phyloP scores from a whole-genome alignment of 2,329 filamentous ascomycete genomes.

The Cercospora sp. region DNA sequence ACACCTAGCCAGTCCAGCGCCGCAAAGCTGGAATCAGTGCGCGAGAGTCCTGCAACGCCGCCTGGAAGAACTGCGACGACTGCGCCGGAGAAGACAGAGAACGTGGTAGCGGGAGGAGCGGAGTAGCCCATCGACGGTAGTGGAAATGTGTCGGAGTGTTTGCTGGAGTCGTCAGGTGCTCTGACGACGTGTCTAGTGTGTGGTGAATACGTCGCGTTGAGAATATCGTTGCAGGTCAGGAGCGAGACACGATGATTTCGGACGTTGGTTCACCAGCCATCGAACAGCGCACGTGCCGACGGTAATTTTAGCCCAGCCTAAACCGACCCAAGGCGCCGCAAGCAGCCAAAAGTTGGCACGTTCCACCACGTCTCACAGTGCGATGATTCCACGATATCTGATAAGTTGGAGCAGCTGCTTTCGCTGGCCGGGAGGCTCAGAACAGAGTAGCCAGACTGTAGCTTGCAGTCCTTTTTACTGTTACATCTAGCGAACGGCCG shows the following conservation, averaged over 20 bases:
- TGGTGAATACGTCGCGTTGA: slow-evolving; percentile 3
- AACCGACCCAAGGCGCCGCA: not conserved
- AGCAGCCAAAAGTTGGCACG: not conserved
- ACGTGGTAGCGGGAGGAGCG: slow-evolving; percentile 38
- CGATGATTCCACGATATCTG: not conserved
- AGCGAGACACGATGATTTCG: slow-evolving; percentile 8
- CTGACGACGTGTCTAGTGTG: slow-evolving; percentile 15
- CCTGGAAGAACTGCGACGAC: slow-evolving; percentile 40
- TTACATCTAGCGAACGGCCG: not conserved
- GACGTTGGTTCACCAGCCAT: slow-evolving; percentile 3
- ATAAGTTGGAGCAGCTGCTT: not conserved
- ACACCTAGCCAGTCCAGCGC: slow-evolving; percentile 50
- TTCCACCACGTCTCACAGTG: not conserved
- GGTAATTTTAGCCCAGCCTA: slow-evolving; percentile 1
- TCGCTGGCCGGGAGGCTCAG: not conserved
- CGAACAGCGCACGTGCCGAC: slow-evolving; percentile 1
- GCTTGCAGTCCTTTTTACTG: not conserved
- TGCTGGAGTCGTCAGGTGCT: slow-evolving; percentile 20
- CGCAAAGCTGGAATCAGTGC: slow-evolving; percentile 50
- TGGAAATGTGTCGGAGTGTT: slow-evolving; percentile 7
- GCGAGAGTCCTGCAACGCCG: slow-evolving; percentile 37
- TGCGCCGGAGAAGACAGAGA: slow-evolving; percentile 38
- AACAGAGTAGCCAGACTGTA: not conserved
- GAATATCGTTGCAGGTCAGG: slow-evolving; percentile 6
- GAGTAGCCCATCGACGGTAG: slow-evolving; percentile 49